phyloP scores from a whole-genome alignment of 768 basidiomycete genomes.

The Mycena metata region DNA sequence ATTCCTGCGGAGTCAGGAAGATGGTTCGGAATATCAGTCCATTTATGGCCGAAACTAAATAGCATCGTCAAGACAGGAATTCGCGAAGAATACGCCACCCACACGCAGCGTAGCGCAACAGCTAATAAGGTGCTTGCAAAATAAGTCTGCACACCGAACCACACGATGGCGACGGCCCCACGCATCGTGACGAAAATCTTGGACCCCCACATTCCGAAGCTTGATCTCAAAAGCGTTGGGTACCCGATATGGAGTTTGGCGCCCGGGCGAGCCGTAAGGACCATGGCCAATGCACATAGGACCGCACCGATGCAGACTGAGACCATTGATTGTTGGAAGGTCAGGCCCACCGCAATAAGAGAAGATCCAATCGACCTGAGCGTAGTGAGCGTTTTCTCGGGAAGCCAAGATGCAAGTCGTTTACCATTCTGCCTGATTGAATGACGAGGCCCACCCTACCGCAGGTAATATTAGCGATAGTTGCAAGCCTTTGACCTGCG shows the following conservation, averaged over 20 bases:
- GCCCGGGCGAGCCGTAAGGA: conserved; percentile 39
- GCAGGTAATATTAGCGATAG: neutral
- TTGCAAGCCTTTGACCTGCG: no score
- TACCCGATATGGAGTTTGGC: conserved; percentile 42
- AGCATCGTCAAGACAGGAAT: no score
- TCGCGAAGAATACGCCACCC: neutral
- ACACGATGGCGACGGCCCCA: conserved; percentile 40
- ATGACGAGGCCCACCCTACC: conserved; percentile 38
- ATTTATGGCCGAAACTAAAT: conserved; percentile 40
- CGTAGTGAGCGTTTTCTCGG: neutral
- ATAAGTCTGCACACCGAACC: conserved; percentile 41
- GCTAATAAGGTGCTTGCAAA: conserved; percentile 39
- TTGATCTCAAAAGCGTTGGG: conserved; percentile 37
- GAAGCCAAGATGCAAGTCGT: neutral
- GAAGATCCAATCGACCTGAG: conserved; percentile 40
- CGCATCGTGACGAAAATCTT: conserved; percentile 41
- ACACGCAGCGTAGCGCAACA: conserved; percentile 39
- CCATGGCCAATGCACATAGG: conserved; percentile 37
- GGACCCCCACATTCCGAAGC: conserved; percentile 41
- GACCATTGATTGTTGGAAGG: conserved; percentile 42
- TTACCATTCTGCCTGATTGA: conserved; percentile 38
- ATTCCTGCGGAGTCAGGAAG: conserved; percentile 40
- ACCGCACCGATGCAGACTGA: conserved; percentile 38
- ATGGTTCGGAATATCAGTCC: conserved; percentile 40
- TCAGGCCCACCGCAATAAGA: conserved; percentile 41